A percentile compares a stretch with the other conserved stretches of the same genome.
Evolutionary conservation across 495 filamentous ascomycete genomes (phyloP).

Genomic region (Beverwykella pulmonaria): DNA sequence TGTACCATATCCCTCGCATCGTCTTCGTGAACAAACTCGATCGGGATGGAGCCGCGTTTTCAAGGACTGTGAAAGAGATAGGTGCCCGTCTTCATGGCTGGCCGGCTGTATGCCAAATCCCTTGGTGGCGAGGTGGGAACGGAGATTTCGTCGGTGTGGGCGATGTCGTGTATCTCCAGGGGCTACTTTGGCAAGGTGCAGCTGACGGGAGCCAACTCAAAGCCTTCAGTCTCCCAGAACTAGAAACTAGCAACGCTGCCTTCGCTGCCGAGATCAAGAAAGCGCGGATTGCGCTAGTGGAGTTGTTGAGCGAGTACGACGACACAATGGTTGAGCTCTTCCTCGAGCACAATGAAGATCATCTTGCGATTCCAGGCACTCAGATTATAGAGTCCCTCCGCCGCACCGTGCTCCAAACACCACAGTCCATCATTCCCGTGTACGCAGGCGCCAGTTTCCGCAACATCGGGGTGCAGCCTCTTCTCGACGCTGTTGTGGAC

Average conservation of each 20-base stretch:
- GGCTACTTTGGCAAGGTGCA: slow-evolving; percentile 59
- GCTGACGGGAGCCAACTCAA: slow-evolving; percentile 69
- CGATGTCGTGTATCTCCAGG: slow-evolving; percentile 68
- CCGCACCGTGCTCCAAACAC: slow-evolving; percentile 62
- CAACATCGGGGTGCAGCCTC: slow-evolving; percentile 91
- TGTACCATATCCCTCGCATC: slow-evolving; percentile 81
- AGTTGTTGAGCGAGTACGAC: slow-evolving; percentile 83
- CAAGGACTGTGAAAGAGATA: slow-evolving; percentile 80
- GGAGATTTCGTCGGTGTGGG: slow-evolving; percentile 79
- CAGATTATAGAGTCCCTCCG: slow-evolving; percentile 76
- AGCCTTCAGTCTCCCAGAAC: slow-evolving; percentile 52
- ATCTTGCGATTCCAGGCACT: slow-evolving; percentile 62
- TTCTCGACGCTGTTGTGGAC: slow-evolving; percentile 85
- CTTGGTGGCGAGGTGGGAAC: slow-evolving; percentile 79
- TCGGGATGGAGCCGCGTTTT: slow-evolving; percentile 89
- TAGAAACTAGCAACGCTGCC: slow-evolving; percentile 53
- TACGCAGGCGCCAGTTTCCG: slow-evolving; percentile 91
- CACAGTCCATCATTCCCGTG: slow-evolving; percentile 72
- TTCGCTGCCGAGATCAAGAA: slow-evolving; percentile 71
- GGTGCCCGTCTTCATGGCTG: slow-evolving; percentile 75
- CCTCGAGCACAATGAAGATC: slow-evolving; percentile 73
- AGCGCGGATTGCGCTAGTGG: slow-evolving; percentile 77
- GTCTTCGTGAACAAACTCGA: slow-evolving; percentile 97
- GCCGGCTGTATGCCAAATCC: slow-evolving; percentile 92
- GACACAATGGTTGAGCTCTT: slow-evolving; percentile 83